A percentile compares a stretch with the other conserved stretches of the same genome.
Conservation (phyloP, 2,329 filamentous ascomycete species). For the Colletotrichum kahawae region DNA sequence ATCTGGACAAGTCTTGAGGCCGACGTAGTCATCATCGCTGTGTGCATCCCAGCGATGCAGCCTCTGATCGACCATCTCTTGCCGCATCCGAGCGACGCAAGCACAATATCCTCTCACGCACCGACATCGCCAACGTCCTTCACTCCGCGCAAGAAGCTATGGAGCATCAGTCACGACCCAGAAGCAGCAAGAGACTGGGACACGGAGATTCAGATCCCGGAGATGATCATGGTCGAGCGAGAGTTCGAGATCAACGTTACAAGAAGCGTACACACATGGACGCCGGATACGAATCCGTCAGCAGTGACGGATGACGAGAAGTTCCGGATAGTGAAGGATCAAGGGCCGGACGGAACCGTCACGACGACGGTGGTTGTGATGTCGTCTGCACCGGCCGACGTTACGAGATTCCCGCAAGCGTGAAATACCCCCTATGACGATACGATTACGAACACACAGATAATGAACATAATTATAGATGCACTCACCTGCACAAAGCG, state of each 20-base stretch:
- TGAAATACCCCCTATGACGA: not conserved
- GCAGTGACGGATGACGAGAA: not conserved
- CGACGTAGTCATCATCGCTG: slow-evolving; percentile 38
- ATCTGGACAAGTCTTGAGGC: slow-evolving; percentile 31
- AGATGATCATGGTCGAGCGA: slow-evolving; percentile 11
- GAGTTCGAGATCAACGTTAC: slow-evolving; percentile 2
- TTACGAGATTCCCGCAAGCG: not conserved
- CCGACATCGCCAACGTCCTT: not conserved
- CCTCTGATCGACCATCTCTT: slow-evolving; percentile 26
- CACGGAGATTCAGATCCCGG: not conserved
- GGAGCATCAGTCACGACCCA: not conserved
- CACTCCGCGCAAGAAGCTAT: not conserved
- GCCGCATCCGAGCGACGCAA: not conserved
- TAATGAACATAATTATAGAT: not conserved
- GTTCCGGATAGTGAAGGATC: not conserved
- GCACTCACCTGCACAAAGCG: not conserved
- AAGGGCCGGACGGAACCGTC: not conserved
- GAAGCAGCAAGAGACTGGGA: not conserved
- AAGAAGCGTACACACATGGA: not conserved
- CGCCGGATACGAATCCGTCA: not conserved
- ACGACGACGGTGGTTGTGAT: slow-evolving; percentile 13
- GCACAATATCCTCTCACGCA: not conserved
- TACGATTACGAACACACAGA: not conserved
- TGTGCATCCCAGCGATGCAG: slow-evolving; percentile 37
- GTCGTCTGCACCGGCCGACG: not conserved